A percentile compares a stretch with the other conserved stretches of the same genome.
Conservation (phyloP, 1,139 yeast species). For the Chernovozyma aurita region DNA sequence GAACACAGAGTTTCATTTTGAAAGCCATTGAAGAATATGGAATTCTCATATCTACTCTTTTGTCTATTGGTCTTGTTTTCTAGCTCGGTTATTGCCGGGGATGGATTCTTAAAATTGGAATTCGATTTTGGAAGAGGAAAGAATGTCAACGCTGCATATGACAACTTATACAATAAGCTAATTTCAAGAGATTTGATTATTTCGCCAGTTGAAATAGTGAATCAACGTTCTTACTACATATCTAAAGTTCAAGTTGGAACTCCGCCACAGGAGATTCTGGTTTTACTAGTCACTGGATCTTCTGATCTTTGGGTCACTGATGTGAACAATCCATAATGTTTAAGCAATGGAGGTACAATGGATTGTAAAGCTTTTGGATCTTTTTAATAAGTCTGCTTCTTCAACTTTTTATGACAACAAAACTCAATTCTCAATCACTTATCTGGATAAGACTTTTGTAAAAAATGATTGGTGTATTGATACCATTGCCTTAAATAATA, state of each 20-base stretch:
- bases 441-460: constrained; percentile 31
- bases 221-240: constrained; percentile 17
- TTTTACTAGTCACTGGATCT: constrained; percentile 40
- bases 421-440: constrained; percentile 30
- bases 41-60: too few species aligned
- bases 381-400: constrained; percentile 45
- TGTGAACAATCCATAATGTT: constrained; percentile 19
- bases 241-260: constrained; percentile 32
- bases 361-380: constrained; percentile 42
- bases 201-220: constrained; percentile 8
- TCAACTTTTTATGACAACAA: constrained; percentile 42
- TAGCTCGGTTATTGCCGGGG: constrained; percentile 14
- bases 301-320: constrained; percentile 41
- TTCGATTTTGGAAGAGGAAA: constrained; percentile 18
- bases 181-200: constrained; percentile 3
- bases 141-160: constrained; percentile 12
- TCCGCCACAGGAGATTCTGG: constrained; percentile 25
- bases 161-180: not conserved
- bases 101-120: constrained; percentile 20
- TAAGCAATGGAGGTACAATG: constrained; percentile 15
- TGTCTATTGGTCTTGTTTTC: constrained; percentile 2
- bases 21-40: too few species aligned
- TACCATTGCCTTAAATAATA: constrained; percentile 25
- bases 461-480: constrained; percentile 57
- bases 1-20: too few species aligned